Percentiles rank a stretch among this genome's conserved stretches.
These are phyloP conservation scores for Withania somnifera DNA, from an alignment of 305 asterid species.

Conservation along the genomic window DNA sequence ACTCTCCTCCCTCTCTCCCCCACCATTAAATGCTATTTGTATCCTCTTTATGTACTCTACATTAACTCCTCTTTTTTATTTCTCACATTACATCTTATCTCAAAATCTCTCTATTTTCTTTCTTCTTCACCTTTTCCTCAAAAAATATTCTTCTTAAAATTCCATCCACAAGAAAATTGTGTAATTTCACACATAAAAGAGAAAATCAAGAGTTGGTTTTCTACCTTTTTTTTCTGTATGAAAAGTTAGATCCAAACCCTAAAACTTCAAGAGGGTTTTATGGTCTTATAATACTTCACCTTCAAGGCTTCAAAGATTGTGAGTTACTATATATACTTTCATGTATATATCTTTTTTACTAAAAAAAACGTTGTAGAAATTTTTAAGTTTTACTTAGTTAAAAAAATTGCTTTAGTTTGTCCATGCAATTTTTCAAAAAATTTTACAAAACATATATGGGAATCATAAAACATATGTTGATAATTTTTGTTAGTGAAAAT, in stretches of 20 bases:
- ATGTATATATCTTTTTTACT: too few species aligned
- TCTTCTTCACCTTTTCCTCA: constrained; percentile 2
- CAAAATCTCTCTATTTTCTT: background rate
- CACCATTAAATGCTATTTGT: constrained; percentile 51
- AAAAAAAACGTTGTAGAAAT: too few species aligned
- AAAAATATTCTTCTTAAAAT: constrained; percentile 29
- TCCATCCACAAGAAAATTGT: constrained; percentile 36
- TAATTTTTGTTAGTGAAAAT: too few species aligned
- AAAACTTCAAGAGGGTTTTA: background rate
- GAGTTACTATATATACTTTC: background rate
- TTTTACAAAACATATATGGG: too few species aligned
- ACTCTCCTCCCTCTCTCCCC: too few species aligned
- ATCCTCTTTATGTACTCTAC: too few species aligned
- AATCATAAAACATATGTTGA: too few species aligned
- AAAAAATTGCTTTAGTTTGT: background rate
- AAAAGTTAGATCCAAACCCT: constrained; percentile 8
- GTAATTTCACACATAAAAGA: too few species aligned
- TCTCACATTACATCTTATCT: background rate
- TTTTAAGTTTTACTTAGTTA: background rate
- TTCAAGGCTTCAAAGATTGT: background rate
- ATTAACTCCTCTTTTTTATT: constrained; percentile 12
- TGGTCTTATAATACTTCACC: background rate
- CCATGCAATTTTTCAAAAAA: background rate
- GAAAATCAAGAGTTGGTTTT: too few species aligned
- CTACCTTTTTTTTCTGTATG: background rate